Conservation (phyloP, 2,329 filamentous ascomycete genomes). For the Alternaria dauci region DNA sequence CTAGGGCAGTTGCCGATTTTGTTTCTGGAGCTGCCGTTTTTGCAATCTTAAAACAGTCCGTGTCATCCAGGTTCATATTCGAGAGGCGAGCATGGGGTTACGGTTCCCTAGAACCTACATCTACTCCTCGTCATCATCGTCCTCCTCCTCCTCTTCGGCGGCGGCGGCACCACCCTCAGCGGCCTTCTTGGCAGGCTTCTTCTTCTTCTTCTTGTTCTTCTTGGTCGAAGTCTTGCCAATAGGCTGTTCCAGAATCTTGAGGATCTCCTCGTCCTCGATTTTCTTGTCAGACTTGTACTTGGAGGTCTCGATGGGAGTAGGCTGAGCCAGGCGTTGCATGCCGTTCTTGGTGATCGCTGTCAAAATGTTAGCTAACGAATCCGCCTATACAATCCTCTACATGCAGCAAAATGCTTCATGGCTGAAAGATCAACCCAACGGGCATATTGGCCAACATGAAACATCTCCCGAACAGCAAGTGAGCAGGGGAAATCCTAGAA, state of each 20-base stretch:
- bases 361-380: slow-evolving; percentile 21
- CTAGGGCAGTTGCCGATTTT: slow-evolving; percentile 1
- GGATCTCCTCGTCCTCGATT: slow-evolving; percentile 93
- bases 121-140: slow-evolving; percentile 48
- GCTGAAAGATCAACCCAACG: neutral
- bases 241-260: slow-evolving; percentile 92
- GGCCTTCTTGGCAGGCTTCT: slow-evolving; percentile 74
- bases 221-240: slow-evolving; percentile 71
- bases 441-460: slow-evolving; percentile 1
- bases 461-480: neutral
- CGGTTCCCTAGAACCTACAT: slow-evolving; percentile 5
- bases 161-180: slow-evolving; percentile 59
- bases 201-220: slow-evolving; percentile 84
- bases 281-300: slow-evolving; percentile 97
- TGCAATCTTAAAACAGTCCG: slow-evolving; percentile 5
- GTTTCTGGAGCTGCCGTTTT: slow-evolving; percentile 3
- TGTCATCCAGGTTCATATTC: slow-evolving; percentile 6
- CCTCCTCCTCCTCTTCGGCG: slow-evolving; percentile 44
- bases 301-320: slow-evolving; percentile 76
- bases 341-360: slow-evolving; percentile 97
- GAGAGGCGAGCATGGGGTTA: slow-evolving; percentile 1
- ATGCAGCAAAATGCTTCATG: neutral
- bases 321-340: slow-evolving; percentile 81
- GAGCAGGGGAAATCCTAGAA: slow-evolving; percentile 63
- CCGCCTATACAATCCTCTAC: neutral